phyloP scores from a whole-genome alignment of 371 early-diverging fungal genomes.

The Mortierella sp. region DNA sequence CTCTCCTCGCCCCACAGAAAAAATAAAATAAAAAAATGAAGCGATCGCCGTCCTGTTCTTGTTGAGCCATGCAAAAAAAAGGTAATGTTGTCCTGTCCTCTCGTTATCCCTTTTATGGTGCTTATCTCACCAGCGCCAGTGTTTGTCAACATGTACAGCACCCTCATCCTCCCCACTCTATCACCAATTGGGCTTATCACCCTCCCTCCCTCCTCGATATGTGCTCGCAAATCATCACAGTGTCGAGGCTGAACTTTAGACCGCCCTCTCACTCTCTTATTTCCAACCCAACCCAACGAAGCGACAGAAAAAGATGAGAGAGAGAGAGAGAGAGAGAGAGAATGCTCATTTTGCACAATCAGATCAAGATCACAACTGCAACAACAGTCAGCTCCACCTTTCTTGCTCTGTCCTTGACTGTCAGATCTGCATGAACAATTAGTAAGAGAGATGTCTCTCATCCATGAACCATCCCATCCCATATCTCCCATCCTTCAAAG shows the following conservation, averaged over 20 bases:
- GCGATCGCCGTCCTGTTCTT: not conserved
- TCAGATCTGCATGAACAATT: not conserved
- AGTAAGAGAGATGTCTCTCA: not conserved
- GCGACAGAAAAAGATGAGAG: not conserved
- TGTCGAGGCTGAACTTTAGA: not conserved
- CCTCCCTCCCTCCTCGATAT: not conserved
- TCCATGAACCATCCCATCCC: not conserved
- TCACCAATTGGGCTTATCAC: slow-evolving; percentile 10
- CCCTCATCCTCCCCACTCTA: too few relatives aligned
- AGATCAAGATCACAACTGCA: not conserved
- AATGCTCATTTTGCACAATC: not conserved
- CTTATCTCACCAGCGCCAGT: slow-evolving; percentile 1
- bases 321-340: too few relatives aligned
- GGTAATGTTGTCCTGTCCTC: not conserved
- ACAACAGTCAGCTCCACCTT: not conserved
- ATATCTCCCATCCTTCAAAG: not conserved
- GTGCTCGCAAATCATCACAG: not conserved
- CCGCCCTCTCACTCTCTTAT: not conserved
- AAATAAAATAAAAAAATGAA: slow-evolving; percentile 16
- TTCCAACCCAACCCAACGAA: not conserved
- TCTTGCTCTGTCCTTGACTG: not conserved
- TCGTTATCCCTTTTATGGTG: not conserved
- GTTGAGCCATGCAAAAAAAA: not conserved
- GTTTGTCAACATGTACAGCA: not conserved
- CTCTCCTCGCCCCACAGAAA: slow-evolving; percentile 11